These are phyloP conservation scores for Colletotrichum sp. DNA, from an alignment of 2,329 filamentous ascomycete genomes.

Conservation along the genomic window DNA sequence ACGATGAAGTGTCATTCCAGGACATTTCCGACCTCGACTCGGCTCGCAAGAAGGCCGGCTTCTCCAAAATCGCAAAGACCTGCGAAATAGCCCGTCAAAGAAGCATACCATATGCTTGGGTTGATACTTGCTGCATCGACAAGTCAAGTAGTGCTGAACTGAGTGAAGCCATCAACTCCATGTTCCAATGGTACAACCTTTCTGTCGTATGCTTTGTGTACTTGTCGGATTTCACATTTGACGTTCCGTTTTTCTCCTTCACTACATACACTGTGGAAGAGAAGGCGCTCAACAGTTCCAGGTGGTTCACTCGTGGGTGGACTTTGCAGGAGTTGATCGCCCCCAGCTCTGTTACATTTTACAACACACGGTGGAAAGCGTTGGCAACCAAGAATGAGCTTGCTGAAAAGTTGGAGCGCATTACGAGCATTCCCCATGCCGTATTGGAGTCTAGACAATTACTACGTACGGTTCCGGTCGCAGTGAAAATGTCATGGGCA, in stretches of 20 bases:
- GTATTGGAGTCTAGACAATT: background rate
- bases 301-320: background rate
- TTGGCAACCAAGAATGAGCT: background rate
- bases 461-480: background rate
- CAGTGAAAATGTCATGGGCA: slow-evolving; percentile 31
- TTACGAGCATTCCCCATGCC: background rate
- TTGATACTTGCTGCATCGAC: slow-evolving; percentile 30
- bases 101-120: slow-evolving; percentile 21
- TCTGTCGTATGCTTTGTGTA: slow-evolving; percentile 23
- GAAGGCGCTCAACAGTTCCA: background rate
- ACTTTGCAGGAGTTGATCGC: background rate
- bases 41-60: background rate
- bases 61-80: slow-evolving; percentile 1
- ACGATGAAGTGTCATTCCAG: slow-evolving; percentile 25
- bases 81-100: background rate
- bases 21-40: background rate
- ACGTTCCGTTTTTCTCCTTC: no score
- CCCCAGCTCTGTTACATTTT: background rate
- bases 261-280: no score
- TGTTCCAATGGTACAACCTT: slow-evolving; percentile 24
- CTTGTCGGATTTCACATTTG: background rate
- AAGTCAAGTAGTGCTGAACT: slow-evolving; percentile 26
- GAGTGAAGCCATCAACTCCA: slow-evolving; percentile 21
- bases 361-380: background rate
- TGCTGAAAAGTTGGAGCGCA: background rate